These are phyloP conservation scores for Mucor velutinosus DNA, from an alignment of 371 early-diverging fungal species.

Conservation along the genomic window DNA sequence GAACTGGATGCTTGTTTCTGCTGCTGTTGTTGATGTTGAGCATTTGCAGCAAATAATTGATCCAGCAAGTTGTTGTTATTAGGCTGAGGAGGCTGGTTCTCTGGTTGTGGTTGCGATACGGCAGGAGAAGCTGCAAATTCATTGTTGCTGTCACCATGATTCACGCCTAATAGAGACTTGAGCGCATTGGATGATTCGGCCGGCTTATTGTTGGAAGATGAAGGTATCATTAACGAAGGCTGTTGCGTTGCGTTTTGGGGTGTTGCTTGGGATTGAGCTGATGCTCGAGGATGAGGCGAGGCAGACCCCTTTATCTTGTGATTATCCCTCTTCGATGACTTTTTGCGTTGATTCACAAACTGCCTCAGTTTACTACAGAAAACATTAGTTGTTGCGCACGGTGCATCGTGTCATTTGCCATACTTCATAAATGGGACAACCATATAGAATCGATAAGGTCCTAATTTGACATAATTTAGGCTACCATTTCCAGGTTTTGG, in stretches of 20 bases:
- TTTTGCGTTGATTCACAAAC: slow-evolving; percentile 33
- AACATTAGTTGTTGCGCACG: background rate
- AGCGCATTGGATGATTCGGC: slow-evolving; percentile 22
- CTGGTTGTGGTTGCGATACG: slow-evolving; percentile 18
- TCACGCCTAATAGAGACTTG: slow-evolving; percentile 34
- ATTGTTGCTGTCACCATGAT: background rate
- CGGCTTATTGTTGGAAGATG: slow-evolving; percentile 6
- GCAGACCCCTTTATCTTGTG: slow-evolving; percentile 12
- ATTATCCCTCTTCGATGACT: slow-evolving; percentile 23
- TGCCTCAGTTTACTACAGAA: slow-evolving; percentile 30
- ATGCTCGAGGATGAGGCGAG: slow-evolving; percentile 3
- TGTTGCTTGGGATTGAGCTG: background rate
- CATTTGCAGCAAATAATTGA: slow-evolving; percentile 14
- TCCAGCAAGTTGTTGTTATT: slow-evolving; percentile 12
- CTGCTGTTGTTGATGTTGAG: slow-evolving; percentile 11
- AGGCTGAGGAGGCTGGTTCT: slow-evolving; percentile 18
- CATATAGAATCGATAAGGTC: slow-evolving; percentile 60
- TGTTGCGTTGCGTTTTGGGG: background rate
- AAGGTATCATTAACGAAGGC: background rate
- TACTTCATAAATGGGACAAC: slow-evolving; percentile 72
- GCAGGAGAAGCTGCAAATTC: slow-evolving; percentile 17
- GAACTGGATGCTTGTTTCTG: background rate
- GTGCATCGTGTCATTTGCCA: background rate
- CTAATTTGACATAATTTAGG: slow-evolving; percentile 28
- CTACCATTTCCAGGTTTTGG: slow-evolving; percentile 17